A percentile compares a stretch with the other conserved stretches of the same genome.
These are phyloP conservation scores for Botrytis deweyae DNA, from an alignment of 2,329 filamentous ascomycete species.

Conservation along the genomic window DNA sequence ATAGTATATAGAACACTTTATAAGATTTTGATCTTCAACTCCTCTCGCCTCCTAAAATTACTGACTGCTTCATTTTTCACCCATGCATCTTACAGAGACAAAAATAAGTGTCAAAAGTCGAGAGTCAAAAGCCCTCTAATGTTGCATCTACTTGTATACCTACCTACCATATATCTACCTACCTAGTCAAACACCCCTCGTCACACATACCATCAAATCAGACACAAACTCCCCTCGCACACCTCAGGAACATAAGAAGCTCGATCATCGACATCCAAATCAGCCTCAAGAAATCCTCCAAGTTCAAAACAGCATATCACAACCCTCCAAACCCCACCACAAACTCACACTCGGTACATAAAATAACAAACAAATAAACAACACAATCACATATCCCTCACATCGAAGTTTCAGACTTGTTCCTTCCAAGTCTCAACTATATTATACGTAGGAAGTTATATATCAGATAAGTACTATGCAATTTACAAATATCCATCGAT, in stretches of 20 bases:
- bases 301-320: neutral
- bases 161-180: neutral
- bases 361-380: no score
- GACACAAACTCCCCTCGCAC: neutral
- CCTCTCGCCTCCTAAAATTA: neutral
- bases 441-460: neutral
- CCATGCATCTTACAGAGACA: neutral
- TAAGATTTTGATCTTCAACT: slow-evolving; percentile 4
- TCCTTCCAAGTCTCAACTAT: neutral
- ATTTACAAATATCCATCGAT: no score
- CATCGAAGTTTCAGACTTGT: neutral
- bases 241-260: neutral
- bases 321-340: neutral
- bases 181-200: neutral
- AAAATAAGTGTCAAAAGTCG: no score
- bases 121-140: neutral
- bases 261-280: neutral
- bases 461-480: neutral
- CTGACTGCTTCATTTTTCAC: no score
- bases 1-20: neutral
- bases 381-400: neutral
- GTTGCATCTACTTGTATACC: neutral
- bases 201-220: neutral
- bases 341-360: neutral
- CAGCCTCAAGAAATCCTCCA: neutral